These are phyloP conservation scores for Metschnikowia sp. DNA, from an alignment of 805 yeast genomes.

Conservation along the genomic window DNA sequence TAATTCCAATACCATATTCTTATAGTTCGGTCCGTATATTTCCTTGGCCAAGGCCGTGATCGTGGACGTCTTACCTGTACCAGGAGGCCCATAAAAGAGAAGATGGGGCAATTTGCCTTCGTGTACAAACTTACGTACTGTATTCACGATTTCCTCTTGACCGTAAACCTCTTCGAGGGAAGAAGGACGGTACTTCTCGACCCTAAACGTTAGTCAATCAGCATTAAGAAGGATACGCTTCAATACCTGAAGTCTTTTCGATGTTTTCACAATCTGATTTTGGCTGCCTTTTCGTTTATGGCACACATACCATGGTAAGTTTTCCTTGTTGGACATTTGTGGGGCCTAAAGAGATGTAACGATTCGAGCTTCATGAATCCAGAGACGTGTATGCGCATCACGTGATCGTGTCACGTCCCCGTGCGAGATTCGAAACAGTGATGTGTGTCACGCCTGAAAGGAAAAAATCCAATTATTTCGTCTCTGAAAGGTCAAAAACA, in stretches of 20 bases:
- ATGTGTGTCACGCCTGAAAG: neutral
- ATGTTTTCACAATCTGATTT: neutral
- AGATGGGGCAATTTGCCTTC: slow-evolving; percentile 87
- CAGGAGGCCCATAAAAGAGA: slow-evolving; percentile 93
- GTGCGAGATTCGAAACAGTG: slow-evolving; percentile 9
- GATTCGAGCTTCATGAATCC: neutral
- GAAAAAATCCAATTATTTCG: too few species aligned
- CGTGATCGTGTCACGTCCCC: neutral
- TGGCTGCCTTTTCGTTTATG: neutral
- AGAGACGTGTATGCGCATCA: neutral
- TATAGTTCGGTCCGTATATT: slow-evolving; percentile 75
- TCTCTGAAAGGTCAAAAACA: too few species aligned
- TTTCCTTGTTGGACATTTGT: slow-evolving; percentile 14
- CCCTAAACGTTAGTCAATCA: slow-evolving; percentile 44
- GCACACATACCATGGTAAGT: slow-evolving; percentile 20
- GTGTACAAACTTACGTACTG: slow-evolving; percentile 79
- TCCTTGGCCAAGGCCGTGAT: slow-evolving; percentile 84
- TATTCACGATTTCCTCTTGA: slow-evolving; percentile 79
- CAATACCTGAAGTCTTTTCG: too few species aligned
- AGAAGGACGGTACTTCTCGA: slow-evolving; percentile 91
- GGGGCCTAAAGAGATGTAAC: neutral
- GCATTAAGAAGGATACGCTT: too few species aligned
- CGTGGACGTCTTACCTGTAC: slow-evolving; percentile 90
- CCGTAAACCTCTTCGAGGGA: slow-evolving; percentile 87
- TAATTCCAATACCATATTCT: slow-evolving; percentile 87